Base-by-base conservation (phyloP, 1,284 basidiomycete species). In the Rhodotorula glutinis region DNA sequence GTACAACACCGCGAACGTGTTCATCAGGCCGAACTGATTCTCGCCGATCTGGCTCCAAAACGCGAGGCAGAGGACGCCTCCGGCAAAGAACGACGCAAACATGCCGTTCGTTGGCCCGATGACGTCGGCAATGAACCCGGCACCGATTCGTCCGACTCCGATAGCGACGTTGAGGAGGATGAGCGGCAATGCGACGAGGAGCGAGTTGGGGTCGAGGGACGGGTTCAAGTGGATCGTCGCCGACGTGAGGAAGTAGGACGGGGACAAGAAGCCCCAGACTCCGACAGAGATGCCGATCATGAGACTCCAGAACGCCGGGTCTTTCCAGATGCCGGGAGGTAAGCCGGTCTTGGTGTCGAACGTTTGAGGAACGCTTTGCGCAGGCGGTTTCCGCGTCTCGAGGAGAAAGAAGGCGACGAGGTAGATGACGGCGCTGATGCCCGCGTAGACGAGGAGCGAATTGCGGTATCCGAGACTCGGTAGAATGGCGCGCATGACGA, bases 61-160 rank as follows among this genome's bases (percentile, higher is more conserved):
- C 11, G 63, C 63, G 25, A 68, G 27, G 33, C 70, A 72, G 7
- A 69, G 58, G 47, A 73, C 59, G 8, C 70, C 65, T 1, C 72
- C 73, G 17, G 67, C 47, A 23, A 64, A 58, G 60, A 71, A 71
- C 0, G 70, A 61, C 27, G 61, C 33, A 41, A 71, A 65, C 47
- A 74, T 63, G 33, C 30, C 55, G 59, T 74, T 74, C 43, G 68
- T 58, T 1, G 73, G 72, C 0, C 73, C 73, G 40, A 72, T 29
- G 2, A 38, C 3, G 53, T 74, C 73, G 40, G 72, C 64, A 5
- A 72, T 23, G 13, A 57, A 51, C 2, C 73, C 73, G 1, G 71
- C 67, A 51, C 60, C 46, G 53, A 74, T 66, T 4, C 73, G 70
- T 2, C 73, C 73, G 11, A 71, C 21, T 0, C 67, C 71, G 27